Evolutionary conservation across 1,139 yeast genomes (phyloP), one percentile per base, ranked within the genome.

Genomic region (Petasospora rhodanensis): DNA sequence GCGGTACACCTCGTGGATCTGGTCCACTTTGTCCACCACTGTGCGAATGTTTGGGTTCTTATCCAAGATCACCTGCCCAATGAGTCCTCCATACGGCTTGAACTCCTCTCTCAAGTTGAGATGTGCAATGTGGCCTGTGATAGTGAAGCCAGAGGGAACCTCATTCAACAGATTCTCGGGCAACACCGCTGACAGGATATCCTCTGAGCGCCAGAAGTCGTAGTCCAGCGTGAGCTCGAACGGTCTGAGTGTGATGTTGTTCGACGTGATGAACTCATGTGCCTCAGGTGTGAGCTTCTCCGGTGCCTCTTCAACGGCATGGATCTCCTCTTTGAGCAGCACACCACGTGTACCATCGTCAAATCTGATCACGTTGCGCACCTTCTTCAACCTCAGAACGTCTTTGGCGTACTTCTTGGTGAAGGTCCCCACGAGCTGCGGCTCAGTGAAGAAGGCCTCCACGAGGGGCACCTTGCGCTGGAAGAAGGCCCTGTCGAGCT

Each of bases 41-140:
- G 97, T 89, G 40, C 73, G 74, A 17, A 93, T 71, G 37, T 77
- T 73, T 5, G 74, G 65, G 59, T 89, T 91, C 54, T 93, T 93
- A 61, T 91, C 97, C 37, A 91, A 61, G 14, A 91, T 79, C 1
- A 91, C 89, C 55, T 87, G 86, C 0, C 98, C 99, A 41, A 93
- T 91, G 18, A 93, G 57, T 4, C 62, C 46, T 30, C 85, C 89
- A 54, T 70, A 91, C 1, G 95, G 95, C 53, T 87, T 78, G 59
- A 80, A 91, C 51, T 85, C 94, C 26, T 80, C 84, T 28, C 91
- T 68, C 30, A 93, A 61, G 51, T 93, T 93, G 51, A 93, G 60
- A 58, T 93, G 99, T 0, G 98, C 98, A 35, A 93, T 75, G 60
- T 93, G 98, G 0, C 99, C 99, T 0, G 95, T 95, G 32, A 80